Evolutionary conservation across 129 eudicot species (phyloP).

Genomic region (Lonicera japonica): DNA sequence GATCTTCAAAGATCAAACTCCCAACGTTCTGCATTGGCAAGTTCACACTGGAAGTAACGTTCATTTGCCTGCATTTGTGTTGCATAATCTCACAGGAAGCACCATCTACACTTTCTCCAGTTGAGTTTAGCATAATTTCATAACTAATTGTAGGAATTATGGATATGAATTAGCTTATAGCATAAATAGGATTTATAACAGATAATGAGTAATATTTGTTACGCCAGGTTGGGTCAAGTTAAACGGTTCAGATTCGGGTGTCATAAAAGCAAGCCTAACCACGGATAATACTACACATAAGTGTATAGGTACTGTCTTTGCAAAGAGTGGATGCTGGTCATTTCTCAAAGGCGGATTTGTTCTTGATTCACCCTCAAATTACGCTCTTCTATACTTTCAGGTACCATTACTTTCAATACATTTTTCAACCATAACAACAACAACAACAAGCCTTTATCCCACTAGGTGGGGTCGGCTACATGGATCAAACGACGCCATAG

Average conservation of each 20-base stretch:
- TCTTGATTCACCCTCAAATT: conserved; percentile 28
- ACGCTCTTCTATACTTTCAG: conserved; percentile 31
- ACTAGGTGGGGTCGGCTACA: no score
- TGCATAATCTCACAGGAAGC: conserved; percentile 38
- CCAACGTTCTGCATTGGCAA: no score
- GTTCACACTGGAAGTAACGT: neutral
- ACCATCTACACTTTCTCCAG: conserved; percentile 61
- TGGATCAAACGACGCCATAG: no score
- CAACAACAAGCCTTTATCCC: no score
- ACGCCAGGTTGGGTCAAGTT: conserved; percentile 50
- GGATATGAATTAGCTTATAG: no score
- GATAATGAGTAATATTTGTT: no score
- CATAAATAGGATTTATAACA: no score
- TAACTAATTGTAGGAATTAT: neutral
- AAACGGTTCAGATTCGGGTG: conserved; percentile 24
- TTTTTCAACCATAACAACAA: no score
- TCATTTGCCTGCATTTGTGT: conserved; percentile 13
- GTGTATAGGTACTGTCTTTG: conserved; percentile 50
- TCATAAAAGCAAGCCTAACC: conserved; percentile 33
- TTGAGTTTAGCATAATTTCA: conserved; percentile 24
- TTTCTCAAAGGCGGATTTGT: conserved; percentile 71
- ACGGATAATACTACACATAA: conserved; percentile 13
- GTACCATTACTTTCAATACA: conserved; percentile 12
- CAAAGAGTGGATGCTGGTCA: conserved; percentile 58
- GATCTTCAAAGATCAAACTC: conserved; percentile 28